Evolutionary conservation across 306 rosid species (phyloP).

Genomic region (Cicer cuneatum): DNA sequence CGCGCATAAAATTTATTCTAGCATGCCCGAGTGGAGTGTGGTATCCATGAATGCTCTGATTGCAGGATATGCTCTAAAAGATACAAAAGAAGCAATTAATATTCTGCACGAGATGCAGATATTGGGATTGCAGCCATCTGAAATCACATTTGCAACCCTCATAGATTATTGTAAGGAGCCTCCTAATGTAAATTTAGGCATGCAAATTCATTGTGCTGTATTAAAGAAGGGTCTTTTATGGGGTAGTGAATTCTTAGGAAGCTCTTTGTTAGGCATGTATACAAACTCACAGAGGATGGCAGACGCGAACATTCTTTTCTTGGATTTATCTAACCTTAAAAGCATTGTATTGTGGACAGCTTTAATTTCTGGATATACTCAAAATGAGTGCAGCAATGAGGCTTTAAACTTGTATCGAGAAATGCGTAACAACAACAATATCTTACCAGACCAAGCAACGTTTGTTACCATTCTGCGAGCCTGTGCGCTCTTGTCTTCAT

Average conservation of each 20-base stretch:
- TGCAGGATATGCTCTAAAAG: slow-evolving; percentile 62
- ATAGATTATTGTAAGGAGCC: slow-evolving; percentile 68
- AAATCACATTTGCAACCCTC: slow-evolving; percentile 70
- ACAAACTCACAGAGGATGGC: slow-evolving; percentile 58
- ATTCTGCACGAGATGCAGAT: slow-evolving; percentile 63
- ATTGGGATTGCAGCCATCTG: slow-evolving; percentile 66
- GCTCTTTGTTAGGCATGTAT: slow-evolving; percentile 75
- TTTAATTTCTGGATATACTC: slow-evolving; percentile 69
- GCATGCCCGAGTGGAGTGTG: slow-evolving; percentile 65
- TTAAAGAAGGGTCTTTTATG: slow-evolving; percentile 63
- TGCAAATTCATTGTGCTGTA: slow-evolving; percentile 66
- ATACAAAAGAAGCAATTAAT: slow-evolving; percentile 59
- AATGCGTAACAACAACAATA: slow-evolving; percentile 62
- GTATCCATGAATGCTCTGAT: slow-evolving; percentile 76
- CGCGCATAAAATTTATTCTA: slow-evolving; percentile 59
- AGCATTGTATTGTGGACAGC: slow-evolving; percentile 69
- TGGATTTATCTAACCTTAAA: slow-evolving; percentile 64
- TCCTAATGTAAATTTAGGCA: slow-evolving; percentile 56
- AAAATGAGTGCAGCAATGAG: slow-evolving; percentile 60
- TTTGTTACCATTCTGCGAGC: slow-evolving; percentile 76
- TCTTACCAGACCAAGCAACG: slow-evolving; percentile 82
- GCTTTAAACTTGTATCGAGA: slow-evolving; percentile 61
- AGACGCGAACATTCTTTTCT: slow-evolving; percentile 69
- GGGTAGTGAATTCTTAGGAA: slow-evolving; percentile 65
- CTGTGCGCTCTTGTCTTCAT: slow-evolving; percentile 67